Base-by-base conservation (phyloP, 371 early-diverging fungal species). In the Rhizopus microsporus region DNA sequence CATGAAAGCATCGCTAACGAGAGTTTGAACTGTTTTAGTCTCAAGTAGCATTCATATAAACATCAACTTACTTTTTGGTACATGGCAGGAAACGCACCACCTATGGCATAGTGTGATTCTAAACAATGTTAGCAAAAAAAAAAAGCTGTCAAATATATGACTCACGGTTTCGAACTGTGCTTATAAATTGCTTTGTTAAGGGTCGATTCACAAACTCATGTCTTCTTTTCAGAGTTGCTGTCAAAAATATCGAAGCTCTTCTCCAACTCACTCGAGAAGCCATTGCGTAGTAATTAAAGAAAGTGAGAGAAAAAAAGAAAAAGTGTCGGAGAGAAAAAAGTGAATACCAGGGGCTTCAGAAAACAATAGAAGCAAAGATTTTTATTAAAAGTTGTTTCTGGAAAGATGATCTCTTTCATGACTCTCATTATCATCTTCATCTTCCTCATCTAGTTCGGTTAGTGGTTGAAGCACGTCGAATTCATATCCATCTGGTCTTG, bases 381-480 rank as follows among this genome's bases (percentile, higher is more conserved):
- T n/a, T 46, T 46, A 29, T 46, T 15, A 46, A 23, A 29, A 29
- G 7, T 46, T 46, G 30, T 46, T 46, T 29, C 46, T 46, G 29
- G 12, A 7, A 10, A 51, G 23, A 13, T 17, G 6, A 23, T 39
- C 37, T 53, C 55, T 54, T 37, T 15, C 35, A 34, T 29, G 32
- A 35, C 42, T 15, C 23, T 54, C 46, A 0, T 56, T 39, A 10
- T 54, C 51, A 17, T 50, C 54, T 7, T 54, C 55, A 10, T 65
- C 65, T n/a, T 60, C 54, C 39, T 68, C 68, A 4, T 63, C 56
- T n/a, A 66, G 31, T 8, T 61, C 61, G 3, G 67, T 67, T 16
- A 67, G 44, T 5, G 67, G 62, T 23, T 63, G 61, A 12, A 68
- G 48, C 3, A 60, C 60, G 44, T 63, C 63, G 49, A 68, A 68